Conservation (phyloP, 805 yeast genomes). For the Candida sithepensis region DNA sequence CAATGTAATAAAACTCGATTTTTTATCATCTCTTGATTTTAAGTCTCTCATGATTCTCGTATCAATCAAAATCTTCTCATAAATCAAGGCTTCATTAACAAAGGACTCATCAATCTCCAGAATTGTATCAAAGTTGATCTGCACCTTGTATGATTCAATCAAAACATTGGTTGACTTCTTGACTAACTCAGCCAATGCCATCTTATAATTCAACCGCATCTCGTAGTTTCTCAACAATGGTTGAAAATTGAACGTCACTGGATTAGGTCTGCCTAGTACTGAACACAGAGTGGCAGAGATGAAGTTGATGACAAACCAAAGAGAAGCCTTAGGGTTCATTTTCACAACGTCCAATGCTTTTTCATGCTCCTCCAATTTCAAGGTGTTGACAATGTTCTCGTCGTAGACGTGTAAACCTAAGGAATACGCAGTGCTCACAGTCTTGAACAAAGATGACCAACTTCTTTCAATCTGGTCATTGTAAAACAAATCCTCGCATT, state of each 20-base stretch:
- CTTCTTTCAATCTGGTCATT: constrained; percentile 48
- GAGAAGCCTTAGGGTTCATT: constrained; percentile 38
- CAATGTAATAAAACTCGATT: constrained; percentile 23
- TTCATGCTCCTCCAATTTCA: constrained; percentile 30
- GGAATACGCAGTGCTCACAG: constrained; percentile 47
- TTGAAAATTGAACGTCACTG: constrained; percentile 40
- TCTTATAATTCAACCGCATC: constrained; percentile 36
- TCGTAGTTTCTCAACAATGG: constrained; percentile 32
- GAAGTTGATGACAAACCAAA: constrained; percentile 49
- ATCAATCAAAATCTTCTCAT: constrained; percentile 32
- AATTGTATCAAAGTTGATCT: constrained; percentile 40
- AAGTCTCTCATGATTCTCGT: constrained; percentile 22
- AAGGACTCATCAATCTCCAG: constrained; percentile 38
- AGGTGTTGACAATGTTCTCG: constrained; percentile 29
- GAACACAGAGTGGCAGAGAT: constrained; percentile 48
- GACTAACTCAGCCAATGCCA: constrained; percentile 47
- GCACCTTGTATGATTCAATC: constrained; percentile 48
- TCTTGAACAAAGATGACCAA: constrained; percentile 49
- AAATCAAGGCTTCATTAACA: constrained; percentile 38
- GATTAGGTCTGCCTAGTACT: constrained; percentile 52
- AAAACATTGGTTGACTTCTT: constrained; percentile 46
- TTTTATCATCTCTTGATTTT: constrained; percentile 17
- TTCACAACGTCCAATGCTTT: constrained; percentile 25
- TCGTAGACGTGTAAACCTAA: constrained; percentile 48
- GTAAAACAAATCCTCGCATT: constrained; percentile 47